phyloP scores from a whole-genome alignment of 768 basidiomycete species.

The Phaeotremella skinneri region DNA sequence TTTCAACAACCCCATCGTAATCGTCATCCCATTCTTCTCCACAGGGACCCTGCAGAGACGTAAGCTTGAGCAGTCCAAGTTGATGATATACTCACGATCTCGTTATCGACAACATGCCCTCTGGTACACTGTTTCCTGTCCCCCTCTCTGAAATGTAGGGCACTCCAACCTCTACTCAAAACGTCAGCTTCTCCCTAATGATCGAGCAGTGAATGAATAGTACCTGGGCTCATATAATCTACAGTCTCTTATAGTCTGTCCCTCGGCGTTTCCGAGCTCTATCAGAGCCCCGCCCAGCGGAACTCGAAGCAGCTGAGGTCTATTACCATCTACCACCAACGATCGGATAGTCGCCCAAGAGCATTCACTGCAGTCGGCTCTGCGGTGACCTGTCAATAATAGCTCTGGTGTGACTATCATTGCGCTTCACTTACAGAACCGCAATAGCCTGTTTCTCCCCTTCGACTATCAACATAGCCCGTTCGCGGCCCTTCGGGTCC shows the following conservation, averaged over 20 bases:
- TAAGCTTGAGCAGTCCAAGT: not conserved
- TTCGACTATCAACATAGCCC: constrained; percentile 50
- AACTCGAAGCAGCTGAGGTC: constrained; percentile 48
- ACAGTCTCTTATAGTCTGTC: constrained; percentile 47
- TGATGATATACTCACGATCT: constrained; percentile 43
- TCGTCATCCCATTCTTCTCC: constrained; percentile 53
- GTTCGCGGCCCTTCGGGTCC: constrained; percentile 37
- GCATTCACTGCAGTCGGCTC: constrained; percentile 50
- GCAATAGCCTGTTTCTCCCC: constrained; percentile 48
- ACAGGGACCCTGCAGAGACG: constrained; percentile 44
- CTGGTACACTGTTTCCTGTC: constrained; percentile 49
- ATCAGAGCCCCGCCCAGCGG: constrained; percentile 47
- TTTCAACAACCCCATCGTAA: constrained; percentile 47
- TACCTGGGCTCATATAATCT: constrained; percentile 52
- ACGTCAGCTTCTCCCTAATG: not conserved
- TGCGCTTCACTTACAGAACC: constrained; percentile 41
- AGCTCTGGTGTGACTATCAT: not conserved
- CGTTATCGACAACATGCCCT: constrained; percentile 44
- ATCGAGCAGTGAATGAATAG: constrained; percentile 1
- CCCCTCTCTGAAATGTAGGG: constrained; percentile 52
- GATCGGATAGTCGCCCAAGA: constrained; percentile 36
- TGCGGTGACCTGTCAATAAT: constrained; percentile 11
- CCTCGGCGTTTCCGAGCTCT: constrained; percentile 49
- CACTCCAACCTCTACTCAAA: constrained; percentile 48
- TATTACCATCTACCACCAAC: constrained; percentile 50